A percentile compares a stretch with the other conserved stretches of the same genome.
These are phyloP conservation scores for Beauveria sp. DNA, from an alignment of 2,329 filamentous ascomycete species.

Conservation along the genomic window DNA sequence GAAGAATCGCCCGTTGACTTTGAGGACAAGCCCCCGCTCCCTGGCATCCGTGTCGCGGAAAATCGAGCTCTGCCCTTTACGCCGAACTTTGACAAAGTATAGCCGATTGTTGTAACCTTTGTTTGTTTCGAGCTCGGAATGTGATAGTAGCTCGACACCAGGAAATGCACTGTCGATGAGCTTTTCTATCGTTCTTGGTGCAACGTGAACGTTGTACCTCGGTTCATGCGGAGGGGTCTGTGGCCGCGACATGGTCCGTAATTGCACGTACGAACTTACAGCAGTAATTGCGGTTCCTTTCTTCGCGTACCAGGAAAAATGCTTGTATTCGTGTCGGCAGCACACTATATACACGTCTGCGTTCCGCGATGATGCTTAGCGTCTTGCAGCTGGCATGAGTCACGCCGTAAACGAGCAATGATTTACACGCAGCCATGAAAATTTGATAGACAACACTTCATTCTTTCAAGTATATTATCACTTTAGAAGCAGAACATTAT, in stretches of 20 bases:
- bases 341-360: not conserved
- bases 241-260: conserved; percentile 9
- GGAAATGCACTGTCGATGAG: conserved; percentile 14
- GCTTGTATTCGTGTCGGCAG: not conserved
- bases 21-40: conserved; percentile 15
- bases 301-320: too few relatives aligned
- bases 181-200: conserved; percentile 6
- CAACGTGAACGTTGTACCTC: conserved; percentile 15
- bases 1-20: conserved; percentile 18
- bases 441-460: not conserved
- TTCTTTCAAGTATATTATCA: too few relatives aligned
- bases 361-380: not conserved
- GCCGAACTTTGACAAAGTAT: conserved; percentile 15
- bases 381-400: not conserved
- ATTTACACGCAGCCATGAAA: not conserved
- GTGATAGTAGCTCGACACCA: conserved; percentile 2
- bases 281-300: not conserved
- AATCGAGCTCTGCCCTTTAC: not conserved
- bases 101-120: conserved; percentile 19
- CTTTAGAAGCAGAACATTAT: too few relatives aligned
- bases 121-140: conserved; percentile 11
- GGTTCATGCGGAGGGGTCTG: conserved; percentile 17
- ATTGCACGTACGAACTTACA: not conserved
- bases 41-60: not conserved
- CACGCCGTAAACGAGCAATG: not conserved